Evolutionary conservation across 1,139 yeast genomes (phyloP), one percentile per base, ranked within the genome.

Genomic region (Suhomyces kunorum): DNA sequence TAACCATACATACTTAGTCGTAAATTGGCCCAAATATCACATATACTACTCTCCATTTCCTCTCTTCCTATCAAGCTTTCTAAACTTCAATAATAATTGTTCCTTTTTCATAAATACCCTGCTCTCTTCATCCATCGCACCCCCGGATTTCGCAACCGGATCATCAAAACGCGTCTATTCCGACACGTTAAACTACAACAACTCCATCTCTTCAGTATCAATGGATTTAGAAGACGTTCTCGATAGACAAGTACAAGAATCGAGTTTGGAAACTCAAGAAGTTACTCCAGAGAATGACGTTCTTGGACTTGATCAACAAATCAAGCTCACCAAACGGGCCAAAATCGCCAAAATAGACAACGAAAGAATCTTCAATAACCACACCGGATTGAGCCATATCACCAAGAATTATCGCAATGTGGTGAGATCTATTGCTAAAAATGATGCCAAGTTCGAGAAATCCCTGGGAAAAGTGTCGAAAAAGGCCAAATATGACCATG

Each of bases 311-410:
- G 75, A 71, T 40, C 63, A 63, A 55, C 64, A 68, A 42, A 60
- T 71, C 49, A 68, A 67, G 40, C 58, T 66, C 23, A 57, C 63
- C 14, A 59, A 59, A 31, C 48, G 69, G 28, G 54, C 58, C 22
- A 63, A 65, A 41, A 51, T 64, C 6, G 70, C 78, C 16, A 74
- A 68, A 44, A 54, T 80, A 25, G 79, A 78, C 29, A 73, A 76
- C 38, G 78, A 76, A 19, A 65, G 78, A 39, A 59, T 81, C 15
- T 58, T 78, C 40, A 67, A 74, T 23, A 59, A 58, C 7, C 54
- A 55, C 13, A 66, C 67, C 18, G 86, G 86, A 0, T 53, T 81
- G 36, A 71, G 74, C 11, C 71, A 72, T 47, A 50, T 80, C 22
- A 55, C 68, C 30, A 64, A 67, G 40, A 68, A 74, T 49, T 64